These are phyloP conservation scores for Yarrowia divulgata DNA, from an alignment of 805 yeast genomes.

Conservation along the genomic window DNA sequence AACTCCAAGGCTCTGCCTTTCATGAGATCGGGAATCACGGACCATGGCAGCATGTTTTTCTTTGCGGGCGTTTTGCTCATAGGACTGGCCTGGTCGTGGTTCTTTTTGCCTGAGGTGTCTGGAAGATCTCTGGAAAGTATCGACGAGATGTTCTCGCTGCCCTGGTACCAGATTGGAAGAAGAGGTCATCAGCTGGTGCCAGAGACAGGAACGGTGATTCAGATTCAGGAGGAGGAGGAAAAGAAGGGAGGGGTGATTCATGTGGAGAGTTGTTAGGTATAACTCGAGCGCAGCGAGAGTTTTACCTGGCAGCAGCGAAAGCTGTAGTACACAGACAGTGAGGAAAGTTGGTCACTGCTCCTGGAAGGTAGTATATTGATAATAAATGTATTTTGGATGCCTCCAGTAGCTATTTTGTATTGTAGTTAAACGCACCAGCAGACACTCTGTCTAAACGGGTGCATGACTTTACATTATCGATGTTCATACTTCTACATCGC, in stretches of 20 bases:
- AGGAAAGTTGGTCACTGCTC: too few relatives aligned
- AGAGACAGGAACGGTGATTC: not conserved
- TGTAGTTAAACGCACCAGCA: too few relatives aligned
- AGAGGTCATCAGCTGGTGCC: conserved; percentile 18
- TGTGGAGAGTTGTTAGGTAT: conserved; percentile 2
- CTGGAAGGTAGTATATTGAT: too few relatives aligned
- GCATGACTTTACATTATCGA: too few relatives aligned
- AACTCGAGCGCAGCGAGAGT: too few relatives aligned
- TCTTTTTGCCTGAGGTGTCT: conserved; percentile 59
- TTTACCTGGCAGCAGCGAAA: too few relatives aligned
- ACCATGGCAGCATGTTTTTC: conserved; percentile 61
- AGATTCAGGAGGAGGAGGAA: conserved; percentile 19
- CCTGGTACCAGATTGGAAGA: conserved; percentile 64
- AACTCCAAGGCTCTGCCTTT: conserved; percentile 63
- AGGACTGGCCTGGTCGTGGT: conserved; percentile 58
- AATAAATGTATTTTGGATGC: too few relatives aligned
- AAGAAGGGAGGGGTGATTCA: conserved; percentile 13
- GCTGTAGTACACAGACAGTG: too few relatives aligned
- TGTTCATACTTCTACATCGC: too few relatives aligned
- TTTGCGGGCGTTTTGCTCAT: conserved; percentile 55
- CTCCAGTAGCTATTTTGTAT: too few relatives aligned
- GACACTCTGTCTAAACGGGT: too few relatives aligned
- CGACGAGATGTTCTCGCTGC: conserved; percentile 60
- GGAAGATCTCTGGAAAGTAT: conserved; percentile 60
- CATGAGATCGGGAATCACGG: conserved; percentile 57